Conservation (phyloP, 129 eudicot genomes). For the Helianthus annuus region DNA sequence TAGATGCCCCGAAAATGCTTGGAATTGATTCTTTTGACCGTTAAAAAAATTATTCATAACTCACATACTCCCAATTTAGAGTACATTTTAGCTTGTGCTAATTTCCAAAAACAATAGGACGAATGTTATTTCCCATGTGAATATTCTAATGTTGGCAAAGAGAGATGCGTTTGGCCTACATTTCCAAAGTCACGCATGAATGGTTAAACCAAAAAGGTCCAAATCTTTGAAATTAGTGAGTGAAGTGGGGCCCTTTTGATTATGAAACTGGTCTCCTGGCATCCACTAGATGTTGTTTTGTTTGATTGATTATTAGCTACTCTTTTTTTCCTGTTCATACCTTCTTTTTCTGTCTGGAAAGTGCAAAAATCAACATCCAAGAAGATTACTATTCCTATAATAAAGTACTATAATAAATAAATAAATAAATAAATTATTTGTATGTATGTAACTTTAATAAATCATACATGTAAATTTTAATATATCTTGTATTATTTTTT, state of each 20-base stretch:
- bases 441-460: no score
- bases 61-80: not conserved
- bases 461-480: no score
- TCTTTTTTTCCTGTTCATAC: constrained; percentile 34
- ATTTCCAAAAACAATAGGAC: constrained; percentile 23
- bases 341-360: constrained; percentile 35
- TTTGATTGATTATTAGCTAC: constrained; percentile 28
- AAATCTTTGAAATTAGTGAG: constrained; percentile 32
- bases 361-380: constrained; percentile 25
- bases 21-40: no score
- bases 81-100: not conserved
- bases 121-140: constrained; percentile 2
- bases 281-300: constrained; percentile 35
- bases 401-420: no score
- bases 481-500: no score
- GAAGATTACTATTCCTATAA: constrained; percentile 20
- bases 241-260: constrained; percentile 32
- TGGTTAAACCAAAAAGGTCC: constrained; percentile 29
- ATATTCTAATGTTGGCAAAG: constrained; percentile 30
- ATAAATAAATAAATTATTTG: no score
- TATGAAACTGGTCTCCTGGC: constrained; percentile 32
- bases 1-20: no score
- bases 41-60: not conserved
- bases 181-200: constrained; percentile 23
- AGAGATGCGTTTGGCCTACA: constrained; percentile 25